Evolutionary conservation across 2,329 filamentous ascomycete genomes (phyloP).

Genomic region (Sporothrix globosa): DNA sequence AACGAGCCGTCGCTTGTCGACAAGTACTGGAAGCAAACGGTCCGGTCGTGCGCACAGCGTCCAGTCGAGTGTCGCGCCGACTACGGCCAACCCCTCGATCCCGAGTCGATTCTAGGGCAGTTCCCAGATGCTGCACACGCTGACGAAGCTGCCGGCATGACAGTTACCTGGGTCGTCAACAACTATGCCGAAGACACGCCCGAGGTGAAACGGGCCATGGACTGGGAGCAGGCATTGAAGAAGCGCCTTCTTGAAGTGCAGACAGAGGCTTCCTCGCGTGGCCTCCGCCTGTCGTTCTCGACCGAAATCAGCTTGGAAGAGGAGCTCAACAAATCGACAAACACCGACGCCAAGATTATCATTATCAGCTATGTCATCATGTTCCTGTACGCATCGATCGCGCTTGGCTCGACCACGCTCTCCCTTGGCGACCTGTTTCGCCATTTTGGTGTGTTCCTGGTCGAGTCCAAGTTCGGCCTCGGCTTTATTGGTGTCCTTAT

Average conservation of each 20-base stretch:
- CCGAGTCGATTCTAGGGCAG: constrained; percentile 83
- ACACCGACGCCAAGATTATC: constrained; percentile 96
- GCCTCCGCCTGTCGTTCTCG: constrained; percentile 87
- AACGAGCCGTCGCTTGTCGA: constrained; percentile 65
- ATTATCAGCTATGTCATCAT: constrained; percentile 97
- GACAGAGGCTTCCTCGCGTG: constrained; percentile 73
- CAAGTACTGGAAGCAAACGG: constrained; percentile 70
- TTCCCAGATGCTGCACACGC: constrained; percentile 68
- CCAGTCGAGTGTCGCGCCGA: constrained; percentile 85
- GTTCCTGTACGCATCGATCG: constrained; percentile 95
- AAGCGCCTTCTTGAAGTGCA: constrained; percentile 75
- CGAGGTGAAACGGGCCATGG: constrained; percentile 73
- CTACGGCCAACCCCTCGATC: constrained; percentile 86
- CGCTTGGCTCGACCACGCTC: constrained; percentile 84
- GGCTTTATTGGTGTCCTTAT: constrained; percentile 95
- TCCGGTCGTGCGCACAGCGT: constrained; percentile 74
- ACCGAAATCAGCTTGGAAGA: constrained; percentile 94
- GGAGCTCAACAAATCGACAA: constrained; percentile 96
- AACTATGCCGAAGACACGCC: constrained; percentile 77
- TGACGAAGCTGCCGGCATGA: constrained; percentile 74
- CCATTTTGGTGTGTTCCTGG: constrained; percentile 81
- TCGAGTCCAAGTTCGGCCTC: constrained; percentile 95
- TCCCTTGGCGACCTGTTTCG: constrained; percentile 74
- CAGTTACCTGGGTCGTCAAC: constrained; percentile 92
- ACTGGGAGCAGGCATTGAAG: constrained; percentile 84